Base-by-base conservation (phyloP, 768 basidiomycete species). In the Russula sp. region DNA sequence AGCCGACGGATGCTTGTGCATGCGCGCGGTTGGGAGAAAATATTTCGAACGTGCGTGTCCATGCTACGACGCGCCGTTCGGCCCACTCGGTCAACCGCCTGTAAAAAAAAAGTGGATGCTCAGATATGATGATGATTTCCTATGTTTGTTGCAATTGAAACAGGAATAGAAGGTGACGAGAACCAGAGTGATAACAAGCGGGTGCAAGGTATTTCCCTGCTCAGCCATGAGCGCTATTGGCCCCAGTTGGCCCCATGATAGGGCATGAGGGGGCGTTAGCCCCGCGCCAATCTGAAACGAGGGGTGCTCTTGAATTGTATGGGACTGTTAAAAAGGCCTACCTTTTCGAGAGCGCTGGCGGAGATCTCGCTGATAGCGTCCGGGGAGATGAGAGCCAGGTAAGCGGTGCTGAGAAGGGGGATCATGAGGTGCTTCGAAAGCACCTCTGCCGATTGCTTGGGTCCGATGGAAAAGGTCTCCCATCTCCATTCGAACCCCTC, bases 351-450 rank as follows among this genome's bases (percentile, higher is more conserved):
- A 67, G 88, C 87, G 51, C 69, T 71, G 63, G 81, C 80, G 50
- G 84, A 73, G 53, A 87, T 75, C 71, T 83, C 82, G 72, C 79
- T 74, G 62, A 90, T 74, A 50, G 81, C 74, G 65, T 88, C 82
- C 59, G 83, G 69, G 42, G 85, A 85, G 55, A 82, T 79, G 74
- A 91, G 87, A 2, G 86, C 81, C 67, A 90, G 74, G 73, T 90
- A 84, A 63, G 80, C 85, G 52, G 83, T 76, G 72, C 84, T 89
- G 71, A 92, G 85, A 64, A 92, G 79, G 8, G 90, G 90, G 65
- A 87, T 77, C 66, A 92, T 84, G 67, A 92, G 83, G 69, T 92
- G 90, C 67, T 81, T 87, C 65, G 90, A 92, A 57, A 92, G 79
- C 60, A 90, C 77, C 57, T 89, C 87, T 63, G 90, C 84, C 40